These are phyloP conservation scores for Acmispon strigosus DNA, from an alignment of 306 rosid genomes.

Conservation along the genomic window DNA sequence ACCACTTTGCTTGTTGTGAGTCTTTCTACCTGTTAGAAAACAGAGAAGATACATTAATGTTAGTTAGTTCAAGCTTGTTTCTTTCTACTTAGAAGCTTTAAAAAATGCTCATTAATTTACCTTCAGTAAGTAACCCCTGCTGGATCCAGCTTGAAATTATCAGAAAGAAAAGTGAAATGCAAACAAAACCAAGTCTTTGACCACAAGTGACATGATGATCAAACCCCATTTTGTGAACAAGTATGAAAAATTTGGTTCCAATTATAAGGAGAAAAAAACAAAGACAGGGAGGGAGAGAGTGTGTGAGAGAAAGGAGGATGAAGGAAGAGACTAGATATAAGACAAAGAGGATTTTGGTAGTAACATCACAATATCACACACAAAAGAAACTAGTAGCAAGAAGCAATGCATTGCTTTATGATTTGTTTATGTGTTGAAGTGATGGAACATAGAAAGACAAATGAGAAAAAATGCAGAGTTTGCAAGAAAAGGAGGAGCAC, in stretches of 20 bases:
- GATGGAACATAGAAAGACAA: conserved; percentile 76
- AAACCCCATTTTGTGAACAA: conserved; percentile 32
- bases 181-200: conserved; percentile 21
- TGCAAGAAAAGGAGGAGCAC: conserved; percentile 32
- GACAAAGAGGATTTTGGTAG: background rate
- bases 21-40: conserved; percentile 52
- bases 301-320: background rate
- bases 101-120: conserved; percentile 24
- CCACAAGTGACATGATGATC: conserved; percentile 10
- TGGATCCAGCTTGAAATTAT: conserved; percentile 47
- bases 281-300: no score
- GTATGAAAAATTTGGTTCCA: background rate
- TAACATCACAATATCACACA: background rate
- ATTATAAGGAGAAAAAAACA: background rate
- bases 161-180: conserved; percentile 40
- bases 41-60: background rate
- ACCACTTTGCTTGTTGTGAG: conserved; percentile 22
- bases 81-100: background rate
- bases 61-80: background rate
- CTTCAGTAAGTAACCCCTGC: conserved; percentile 52
- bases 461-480: conserved; percentile 44
- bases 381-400: background rate
- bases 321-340: background rate
- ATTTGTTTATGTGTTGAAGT: conserved; percentile 27
- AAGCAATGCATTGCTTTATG: conserved; percentile 11